phyloP scores from a whole-genome alignment of 202 grass and related monocot genomes.

The Zizania palustris region DNA sequence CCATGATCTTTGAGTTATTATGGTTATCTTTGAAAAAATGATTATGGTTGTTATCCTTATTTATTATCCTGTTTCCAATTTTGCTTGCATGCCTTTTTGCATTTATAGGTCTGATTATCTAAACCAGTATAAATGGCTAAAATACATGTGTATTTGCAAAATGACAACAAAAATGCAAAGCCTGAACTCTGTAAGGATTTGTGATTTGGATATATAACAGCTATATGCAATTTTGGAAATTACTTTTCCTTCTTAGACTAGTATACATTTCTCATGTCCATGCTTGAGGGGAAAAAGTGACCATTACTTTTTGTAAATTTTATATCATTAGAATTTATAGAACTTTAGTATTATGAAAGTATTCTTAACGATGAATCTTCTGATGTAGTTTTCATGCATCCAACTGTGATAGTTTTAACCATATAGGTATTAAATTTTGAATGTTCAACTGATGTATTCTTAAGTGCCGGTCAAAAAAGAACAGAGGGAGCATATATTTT shows the following conservation, averaged over 20 bases:
- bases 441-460: neutral
- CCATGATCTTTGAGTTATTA: neutral
- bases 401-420: neutral
- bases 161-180: constrained; percentile 1
- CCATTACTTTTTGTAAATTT: neutral
- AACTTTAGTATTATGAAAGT: neutral
- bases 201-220: neutral
- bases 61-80: constrained; percentile 13
- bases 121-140: neutral
- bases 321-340: neutral
- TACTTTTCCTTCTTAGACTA: neutral
- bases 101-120: constrained; percentile 1
- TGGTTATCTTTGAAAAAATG: neutral
- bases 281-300: neutral
- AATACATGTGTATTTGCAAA: constrained; percentile 22
- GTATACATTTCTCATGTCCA: neutral
- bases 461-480: neutral
- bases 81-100: neutral
- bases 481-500: neutral
- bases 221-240: neutral
- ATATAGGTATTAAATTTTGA: neutral
- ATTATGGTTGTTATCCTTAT: constrained; percentile 15
- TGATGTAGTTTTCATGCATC: neutral
- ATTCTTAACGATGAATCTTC: neutral
- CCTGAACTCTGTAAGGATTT: neutral